Percentiles rank a stretch among this genome's conserved stretches.
Conservation (phyloP, 495 filamentous ascomycete species). For the Aspergillus steynii region DNA sequence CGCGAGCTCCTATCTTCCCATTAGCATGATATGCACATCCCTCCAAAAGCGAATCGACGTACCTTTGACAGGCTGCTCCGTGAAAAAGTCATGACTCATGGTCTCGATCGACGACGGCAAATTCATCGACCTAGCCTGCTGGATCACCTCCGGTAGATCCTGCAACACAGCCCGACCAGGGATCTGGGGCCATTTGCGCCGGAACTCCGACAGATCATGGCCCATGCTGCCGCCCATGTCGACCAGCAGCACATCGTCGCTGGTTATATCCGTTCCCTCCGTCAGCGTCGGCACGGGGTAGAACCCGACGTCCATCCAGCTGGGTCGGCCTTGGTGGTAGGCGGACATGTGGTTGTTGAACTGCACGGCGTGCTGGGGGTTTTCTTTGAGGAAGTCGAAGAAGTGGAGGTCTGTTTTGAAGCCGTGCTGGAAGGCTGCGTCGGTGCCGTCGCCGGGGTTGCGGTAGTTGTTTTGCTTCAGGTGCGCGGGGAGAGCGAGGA, state of each 20-base stretch:
- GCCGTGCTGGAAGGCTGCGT: constrained; percentile 27
- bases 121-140: constrained; percentile 8
- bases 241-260: constrained; percentile 29
- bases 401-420: constrained; percentile 23
- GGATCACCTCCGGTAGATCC: constrained; percentile 29
- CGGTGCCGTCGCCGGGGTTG: constrained; percentile 24
- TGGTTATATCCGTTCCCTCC: constrained; percentile 15
- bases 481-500: constrained; percentile 24
- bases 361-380: constrained; percentile 20
- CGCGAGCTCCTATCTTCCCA: constrained; percentile 31
- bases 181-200: constrained; percentile 22
- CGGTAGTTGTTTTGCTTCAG: constrained; percentile 25
- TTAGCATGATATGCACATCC: too few species aligned
- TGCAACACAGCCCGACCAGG: constrained; percentile 36
- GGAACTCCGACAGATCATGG: constrained; percentile 37
- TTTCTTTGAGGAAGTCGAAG: constrained; percentile 20
- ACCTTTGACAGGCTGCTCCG: constrained; percentile 45
- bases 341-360: constrained; percentile 50
- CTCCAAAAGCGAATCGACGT: constrained; percentile 22
- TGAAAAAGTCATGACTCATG: constrained; percentile 50
- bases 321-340: constrained; percentile 42
- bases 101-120: constrained; percentile 35
- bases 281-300: constrained; percentile 44
- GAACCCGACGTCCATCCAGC: constrained; percentile 46
- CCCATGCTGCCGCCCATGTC: constrained; percentile 39